These are phyloP conservation scores for Malassezia nana DNA, from an alignment of 1,284 basidiomycete species.

Conservation along the genomic window DNA sequence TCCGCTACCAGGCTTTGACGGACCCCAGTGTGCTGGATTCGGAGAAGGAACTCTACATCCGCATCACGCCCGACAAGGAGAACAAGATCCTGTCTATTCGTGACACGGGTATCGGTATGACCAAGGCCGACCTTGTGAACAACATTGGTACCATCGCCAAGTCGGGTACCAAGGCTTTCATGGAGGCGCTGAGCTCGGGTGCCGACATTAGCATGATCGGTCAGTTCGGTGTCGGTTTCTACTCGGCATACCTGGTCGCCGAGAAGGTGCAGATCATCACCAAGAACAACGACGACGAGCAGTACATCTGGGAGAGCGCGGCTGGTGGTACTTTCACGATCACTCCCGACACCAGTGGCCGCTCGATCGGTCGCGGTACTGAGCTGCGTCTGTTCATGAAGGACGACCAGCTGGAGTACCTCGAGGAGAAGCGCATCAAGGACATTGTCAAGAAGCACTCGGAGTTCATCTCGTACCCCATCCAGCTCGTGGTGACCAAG, in stretches of 20 bases:
- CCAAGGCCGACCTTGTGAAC: conserved; percentile 60
- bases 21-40: conserved; percentile 44
- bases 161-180: conserved; percentile 89
- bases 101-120: conserved; percentile 87
- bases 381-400: conserved; percentile 92
- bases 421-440: conserved; percentile 98
- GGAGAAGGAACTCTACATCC: conserved; percentile 47
- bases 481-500: conserved; percentile 96
- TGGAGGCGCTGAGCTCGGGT: conserved; percentile 80
- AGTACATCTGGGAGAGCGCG: conserved; percentile 99
- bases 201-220: conserved; percentile 56
- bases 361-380: conserved; percentile 83
- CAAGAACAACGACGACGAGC: conserved; percentile 99
- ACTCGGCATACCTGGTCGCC: conserved; percentile 97
- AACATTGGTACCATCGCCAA: conserved; percentile 99
- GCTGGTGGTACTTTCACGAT: conserved; percentile 99
- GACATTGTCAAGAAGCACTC: conserved; percentile 99
- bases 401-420: conserved; percentile 97
- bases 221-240: conserved; percentile 99
- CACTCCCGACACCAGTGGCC: conserved; percentile 80
- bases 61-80: conserved; percentile 67
- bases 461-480: conserved; percentile 99
- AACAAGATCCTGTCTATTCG: conserved; percentile 83
- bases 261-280: conserved; percentile 97
- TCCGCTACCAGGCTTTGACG: conserved; percentile 46